Evolutionary conservation across 371 early-diverging fungal species (phyloP).

Genomic region (Synchytrium microbalum): DNA sequence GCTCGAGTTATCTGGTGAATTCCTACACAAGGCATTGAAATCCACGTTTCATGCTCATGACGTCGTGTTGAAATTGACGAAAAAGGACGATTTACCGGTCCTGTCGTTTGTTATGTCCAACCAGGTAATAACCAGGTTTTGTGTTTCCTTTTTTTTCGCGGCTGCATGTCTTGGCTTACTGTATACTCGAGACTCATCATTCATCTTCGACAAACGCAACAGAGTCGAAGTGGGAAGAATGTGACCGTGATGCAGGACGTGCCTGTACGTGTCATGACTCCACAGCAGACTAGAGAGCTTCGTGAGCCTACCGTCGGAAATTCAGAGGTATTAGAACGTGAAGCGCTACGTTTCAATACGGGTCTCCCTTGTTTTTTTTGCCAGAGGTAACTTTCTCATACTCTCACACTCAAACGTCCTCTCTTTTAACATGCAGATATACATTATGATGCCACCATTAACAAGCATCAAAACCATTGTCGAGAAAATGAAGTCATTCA

Average conservation of each 20-base stretch:
- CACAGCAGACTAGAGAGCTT: conserved; percentile 12
- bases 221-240: conserved; percentile 33
- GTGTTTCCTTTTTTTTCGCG: neutral
- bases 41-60: conserved; percentile 31
- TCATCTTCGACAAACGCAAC: no score
- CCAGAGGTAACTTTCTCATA: neutral
- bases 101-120: conserved; percentile 32
- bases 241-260: conserved; percentile 40
- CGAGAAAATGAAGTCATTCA: conserved; percentile 39
- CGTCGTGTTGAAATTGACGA: conserved; percentile 35
- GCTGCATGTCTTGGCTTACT: neutral
- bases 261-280: conserved; percentile 27
- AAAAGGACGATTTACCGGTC: conserved; percentile 33
- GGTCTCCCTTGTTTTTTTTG: neutral
- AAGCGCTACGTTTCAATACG: conserved; percentile 12
- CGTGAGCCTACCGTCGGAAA: conserved; percentile 23
- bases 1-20: conserved; percentile 37
- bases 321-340: conserved; percentile 14
- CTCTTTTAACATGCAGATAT: conserved; percentile 26
- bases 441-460: conserved; percentile 45
- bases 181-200: no score
- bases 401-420: neutral
- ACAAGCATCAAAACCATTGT: conserved; percentile 30
- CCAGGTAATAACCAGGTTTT: conserved; percentile 14
- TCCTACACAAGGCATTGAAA: conserved; percentile 40